Base-by-base conservation (phyloP, 768 basidiomycete genomes). In the Lentinus tigrinus region DNA sequence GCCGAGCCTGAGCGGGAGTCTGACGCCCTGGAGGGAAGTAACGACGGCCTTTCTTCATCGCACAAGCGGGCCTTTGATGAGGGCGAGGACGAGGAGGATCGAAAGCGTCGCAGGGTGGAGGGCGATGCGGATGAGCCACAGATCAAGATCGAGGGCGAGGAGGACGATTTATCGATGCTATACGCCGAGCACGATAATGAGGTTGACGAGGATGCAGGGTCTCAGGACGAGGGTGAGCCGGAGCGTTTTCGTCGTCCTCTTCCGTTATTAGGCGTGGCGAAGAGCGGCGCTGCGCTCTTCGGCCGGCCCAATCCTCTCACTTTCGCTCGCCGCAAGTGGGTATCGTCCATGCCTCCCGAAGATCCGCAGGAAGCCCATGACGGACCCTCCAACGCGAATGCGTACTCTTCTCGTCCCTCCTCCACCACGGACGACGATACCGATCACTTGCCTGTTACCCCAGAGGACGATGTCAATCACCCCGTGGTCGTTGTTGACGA, bases 291-390 rank as follows among this genome's bases (percentile, higher is more conserved):
- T 23, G 44, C 62, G 44, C 56, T 68, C 47, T 52, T 68, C 36
- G 52, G 61, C 57, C 62, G 67, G 17, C 72, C 72, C 17, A 73
- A 73, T 51, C 72, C 72, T 9, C 66, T 68, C 47, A 64, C 68
- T 4, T 72, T 70, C 49, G 72, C 72, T 27, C 71, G 72, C 51
- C 70, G 70, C 28, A 73, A 68, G 54, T 73, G 72, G 72, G 67
- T 63, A 16, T 57, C 55, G 55, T 61, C 60, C 40, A 52, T 57
- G 26, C 61, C 66, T 39, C 47, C 63, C 21, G 60, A 39, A 39
- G 59, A 61, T 48, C 59, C 31, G 19, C 16, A 47, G 21, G 56
- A 57, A 47, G n/a, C n/a, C n/a, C n/a, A n/a, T n/a, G n/a, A n/a
- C n/a, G n/a, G n/a, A n/a, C 34, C 47, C 11, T 28, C 36, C 36